Evolutionary conservation across 2,329 filamentous ascomycete species (phyloP).

Genomic region (Alternaria rosae): DNA sequence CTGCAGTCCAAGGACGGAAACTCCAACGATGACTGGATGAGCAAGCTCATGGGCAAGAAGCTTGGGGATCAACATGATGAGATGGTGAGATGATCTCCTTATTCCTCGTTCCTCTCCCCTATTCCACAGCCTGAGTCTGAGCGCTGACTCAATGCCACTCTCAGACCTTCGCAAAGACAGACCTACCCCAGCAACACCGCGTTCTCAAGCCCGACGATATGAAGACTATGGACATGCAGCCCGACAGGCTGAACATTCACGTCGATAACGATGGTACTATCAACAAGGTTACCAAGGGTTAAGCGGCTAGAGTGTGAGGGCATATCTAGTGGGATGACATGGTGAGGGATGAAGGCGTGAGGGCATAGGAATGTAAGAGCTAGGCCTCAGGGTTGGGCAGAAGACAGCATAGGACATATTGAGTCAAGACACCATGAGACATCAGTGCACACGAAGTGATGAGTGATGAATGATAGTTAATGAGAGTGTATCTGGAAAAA

Average conservation of each 20-base stretch:
- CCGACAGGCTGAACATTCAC: conserved; percentile 59
- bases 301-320: neutral
- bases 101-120: conserved; percentile 15
- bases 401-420: neutral
- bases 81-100: conserved; percentile 38
- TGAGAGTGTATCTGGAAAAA: neutral
- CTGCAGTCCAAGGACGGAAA: conserved; percentile 49
- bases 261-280: conserved; percentile 59
- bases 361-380: neutral
- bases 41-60: conserved; percentile 61
- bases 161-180: conserved; percentile 59
- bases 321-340: neutral
- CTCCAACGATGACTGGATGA: conserved; percentile 53
- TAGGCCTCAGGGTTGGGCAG: neutral
- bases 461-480: neutral
- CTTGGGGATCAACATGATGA: conserved; percentile 57
- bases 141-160: neutral
- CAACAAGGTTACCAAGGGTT: conserved; percentile 58
- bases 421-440: neutral
- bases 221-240: conserved; percentile 58
- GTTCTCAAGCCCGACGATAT: conserved; percentile 56
- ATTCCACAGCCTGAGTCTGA: neutral
- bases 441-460: neutral
- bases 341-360: neutral
- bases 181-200: conserved; percentile 58